Evolutionary conservation across 495 filamentous ascomycete genomes (phyloP).

Genomic region (Tuber brumale): DNA sequence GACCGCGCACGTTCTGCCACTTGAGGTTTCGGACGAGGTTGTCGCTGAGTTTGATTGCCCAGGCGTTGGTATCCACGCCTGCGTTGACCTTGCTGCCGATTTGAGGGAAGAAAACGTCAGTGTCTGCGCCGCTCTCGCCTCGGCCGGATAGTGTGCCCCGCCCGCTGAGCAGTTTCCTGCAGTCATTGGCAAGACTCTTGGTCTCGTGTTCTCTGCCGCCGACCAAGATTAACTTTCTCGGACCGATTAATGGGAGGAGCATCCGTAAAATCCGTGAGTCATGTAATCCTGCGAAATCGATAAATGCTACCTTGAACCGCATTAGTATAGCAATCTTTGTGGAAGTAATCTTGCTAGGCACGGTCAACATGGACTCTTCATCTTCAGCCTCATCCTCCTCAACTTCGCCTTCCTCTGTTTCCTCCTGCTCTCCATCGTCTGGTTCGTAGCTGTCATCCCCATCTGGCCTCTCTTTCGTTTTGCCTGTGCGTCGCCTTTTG

Average conservation of each 20-base stretch:
- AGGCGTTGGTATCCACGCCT: conserved; percentile 95
- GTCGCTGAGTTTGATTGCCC: conserved; percentile 84
- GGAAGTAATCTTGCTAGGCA: conserved; percentile 68
- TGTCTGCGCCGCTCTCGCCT: conserved; percentile 42
- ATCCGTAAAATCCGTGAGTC: conserved; percentile 88
- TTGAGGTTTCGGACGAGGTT: conserved; percentile 71
- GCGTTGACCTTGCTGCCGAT: conserved; percentile 70
- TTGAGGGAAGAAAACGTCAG: conserved; percentile 71
- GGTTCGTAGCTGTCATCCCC: conserved; percentile 42
- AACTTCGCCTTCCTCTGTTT: conserved; percentile 47
- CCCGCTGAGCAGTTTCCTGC: conserved; percentile 62
- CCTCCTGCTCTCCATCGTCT: conserved; percentile 45
- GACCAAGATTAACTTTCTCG: conserved; percentile 84
- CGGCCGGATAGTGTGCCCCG: conserved; percentile 39
- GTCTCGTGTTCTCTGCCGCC: conserved; percentile 75
- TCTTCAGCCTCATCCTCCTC: conserved; percentile 49
- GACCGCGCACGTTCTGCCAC: conserved; percentile 87
- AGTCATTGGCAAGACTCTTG: conserved; percentile 66
- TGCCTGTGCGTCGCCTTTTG: conserved; percentile 40
- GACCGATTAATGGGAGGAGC: conserved; percentile 89
- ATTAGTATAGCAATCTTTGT: conserved; percentile 56
- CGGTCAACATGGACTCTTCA: conserved; percentile 51
- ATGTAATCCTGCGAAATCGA: conserved; percentile 88
- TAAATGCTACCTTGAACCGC: conserved; percentile 68
- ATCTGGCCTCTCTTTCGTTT: conserved; percentile 46